Evolutionary conservation across 2,329 filamentous ascomycete genomes (phyloP).

Genomic region (Rhinocladiella mackenziei): DNA sequence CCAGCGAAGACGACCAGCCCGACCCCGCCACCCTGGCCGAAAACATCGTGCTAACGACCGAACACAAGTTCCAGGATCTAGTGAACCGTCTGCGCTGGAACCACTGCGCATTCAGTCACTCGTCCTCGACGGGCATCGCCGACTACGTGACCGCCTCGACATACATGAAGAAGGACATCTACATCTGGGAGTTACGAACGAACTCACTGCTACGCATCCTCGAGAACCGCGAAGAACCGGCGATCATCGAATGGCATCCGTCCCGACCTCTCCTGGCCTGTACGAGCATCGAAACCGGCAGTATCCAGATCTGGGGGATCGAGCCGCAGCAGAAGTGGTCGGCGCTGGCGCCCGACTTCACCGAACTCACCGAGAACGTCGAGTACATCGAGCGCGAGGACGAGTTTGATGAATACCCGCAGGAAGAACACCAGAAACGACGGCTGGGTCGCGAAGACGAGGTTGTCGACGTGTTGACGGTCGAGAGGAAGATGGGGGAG

Average conservation of each 20-base stretch:
- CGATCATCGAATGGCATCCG: slow-evolving; percentile 96
- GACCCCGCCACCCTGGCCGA: slow-evolving; percentile 58
- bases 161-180: slow-evolving; percentile 94
- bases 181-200: slow-evolving; percentile 67
- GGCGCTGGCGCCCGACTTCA: slow-evolving; percentile 91
- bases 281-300: slow-evolving; percentile 85
- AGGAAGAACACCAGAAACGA: slow-evolving; percentile 80
- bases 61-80: slow-evolving; percentile 98
- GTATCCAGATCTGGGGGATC: slow-evolving; percentile 95
- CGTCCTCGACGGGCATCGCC: slow-evolving; percentile 21
- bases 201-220: slow-evolving; percentile 95
- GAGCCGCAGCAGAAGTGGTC: slow-evolving; percentile 96
- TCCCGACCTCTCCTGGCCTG: slow-evolving; percentile 78
- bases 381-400: slow-evolving; percentile 95
- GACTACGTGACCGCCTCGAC: slow-evolving; percentile 96
- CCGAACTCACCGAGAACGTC: slow-evolving; percentile 95
- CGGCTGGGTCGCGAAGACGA: slow-evolving; percentile 90
- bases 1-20: slow-evolving; percentile 53
- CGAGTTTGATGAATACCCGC: slow-evolving; percentile 93
- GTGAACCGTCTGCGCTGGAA: slow-evolving; percentile 96
- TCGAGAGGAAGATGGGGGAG: slow-evolving; percentile 61
- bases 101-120: slow-evolving; percentile 79
- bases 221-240: slow-evolving; percentile 93
- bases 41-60: slow-evolving; percentile 81
- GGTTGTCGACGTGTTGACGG: slow-evolving; percentile 80